Percentiles rank a stretch among this genome's conserved stretches.
Evolutionary conservation across 139 green algal species (phyloP).

Genomic region (Ostreobium quekettii): DNA sequence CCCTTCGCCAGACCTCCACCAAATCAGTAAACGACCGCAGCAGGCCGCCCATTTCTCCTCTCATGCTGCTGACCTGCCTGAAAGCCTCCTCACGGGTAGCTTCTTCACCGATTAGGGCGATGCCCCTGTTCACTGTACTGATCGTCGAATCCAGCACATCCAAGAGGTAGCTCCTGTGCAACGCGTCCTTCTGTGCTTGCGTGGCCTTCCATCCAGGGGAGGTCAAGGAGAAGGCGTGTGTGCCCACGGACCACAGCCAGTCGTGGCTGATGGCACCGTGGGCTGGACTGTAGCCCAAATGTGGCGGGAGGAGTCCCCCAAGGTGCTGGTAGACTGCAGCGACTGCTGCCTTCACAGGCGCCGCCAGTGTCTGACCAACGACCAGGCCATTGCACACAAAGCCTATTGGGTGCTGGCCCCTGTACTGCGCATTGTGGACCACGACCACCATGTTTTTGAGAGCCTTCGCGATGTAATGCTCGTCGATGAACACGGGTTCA

Average conservation of each 20-base stretch:
- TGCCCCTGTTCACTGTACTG: conserved; percentile 33
- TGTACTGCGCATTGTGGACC: conserved; percentile 35
- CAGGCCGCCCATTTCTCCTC: background rate
- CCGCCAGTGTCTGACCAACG: background rate
- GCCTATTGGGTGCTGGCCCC: conserved; percentile 46
- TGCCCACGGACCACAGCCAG: conserved; percentile 50
- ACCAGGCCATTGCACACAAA: conserved; percentile 49
- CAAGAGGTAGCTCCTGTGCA: conserved; percentile 35
- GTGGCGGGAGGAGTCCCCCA: conserved; percentile 50
- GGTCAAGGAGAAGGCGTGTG: conserved; percentile 40
- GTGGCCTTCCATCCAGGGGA: conserved; percentile 24
- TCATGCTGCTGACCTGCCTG: background rate
- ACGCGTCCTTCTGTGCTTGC: conserved; percentile 14
- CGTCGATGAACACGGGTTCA: conserved; percentile 48
- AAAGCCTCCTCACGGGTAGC: background rate
- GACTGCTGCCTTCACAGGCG: conserved; percentile 46
- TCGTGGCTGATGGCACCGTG: conserved; percentile 35
- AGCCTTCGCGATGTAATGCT: conserved; percentile 51
- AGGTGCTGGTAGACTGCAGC: conserved; percentile 45
- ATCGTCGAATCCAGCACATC: conserved; percentile 41
- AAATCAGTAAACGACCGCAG: background rate
- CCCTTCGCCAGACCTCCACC: conserved; percentile 5
- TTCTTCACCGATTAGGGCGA: conserved; percentile 7
- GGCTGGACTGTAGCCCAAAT: conserved; percentile 42
- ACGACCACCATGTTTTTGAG: conserved; percentile 59